These are phyloP conservation scores for Ophiostoma australiae DNA, from an alignment of 2,329 filamentous ascomycete genomes.

Conservation along the genomic window DNA sequence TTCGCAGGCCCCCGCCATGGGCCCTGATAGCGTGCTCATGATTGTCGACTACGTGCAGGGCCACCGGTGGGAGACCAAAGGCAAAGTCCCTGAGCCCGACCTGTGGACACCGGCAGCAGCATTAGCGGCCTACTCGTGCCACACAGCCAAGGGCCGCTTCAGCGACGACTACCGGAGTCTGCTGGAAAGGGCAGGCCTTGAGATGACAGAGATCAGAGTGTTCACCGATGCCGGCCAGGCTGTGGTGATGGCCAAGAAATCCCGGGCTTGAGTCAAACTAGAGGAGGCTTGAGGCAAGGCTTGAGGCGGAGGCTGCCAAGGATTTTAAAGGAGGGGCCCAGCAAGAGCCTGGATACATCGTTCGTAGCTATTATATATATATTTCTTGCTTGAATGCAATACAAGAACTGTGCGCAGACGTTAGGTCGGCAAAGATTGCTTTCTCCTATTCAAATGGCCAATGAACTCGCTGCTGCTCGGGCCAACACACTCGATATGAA, in stretches of 20 bases:
- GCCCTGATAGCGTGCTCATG: not conserved
- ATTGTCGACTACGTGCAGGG: conserved; percentile 1
- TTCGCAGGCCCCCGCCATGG: not conserved
- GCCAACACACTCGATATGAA: not conserved
- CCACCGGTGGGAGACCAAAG: not conserved
- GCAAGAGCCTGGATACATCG: not conserved
- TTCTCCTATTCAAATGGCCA: not conserved
- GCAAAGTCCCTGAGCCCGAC: not conserved
- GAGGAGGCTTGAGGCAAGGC: not conserved
- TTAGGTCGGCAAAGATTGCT: not conserved
- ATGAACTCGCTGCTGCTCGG: not conserved
- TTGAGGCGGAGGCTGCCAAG: not conserved
- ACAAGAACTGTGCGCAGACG: not conserved
- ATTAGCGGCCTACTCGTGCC: not conserved
- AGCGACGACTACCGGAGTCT: not conserved
- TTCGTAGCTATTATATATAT: not conserved
- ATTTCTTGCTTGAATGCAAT: not conserved
- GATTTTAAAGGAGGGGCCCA: not conserved
- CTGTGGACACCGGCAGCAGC: not conserved
- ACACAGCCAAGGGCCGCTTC: not conserved
- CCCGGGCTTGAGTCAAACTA: not conserved
- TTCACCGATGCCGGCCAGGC: not conserved
- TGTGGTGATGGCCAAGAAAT: not conserved
- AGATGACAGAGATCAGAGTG: not conserved
- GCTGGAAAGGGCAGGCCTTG: not conserved